A percentile compares a stretch with the other conserved stretches of the same genome.
These are phyloP conservation scores for Phytophthora fragariaefolia DNA, from an alignment of 352 stramenopile genomes.

Conservation along the genomic window DNA sequence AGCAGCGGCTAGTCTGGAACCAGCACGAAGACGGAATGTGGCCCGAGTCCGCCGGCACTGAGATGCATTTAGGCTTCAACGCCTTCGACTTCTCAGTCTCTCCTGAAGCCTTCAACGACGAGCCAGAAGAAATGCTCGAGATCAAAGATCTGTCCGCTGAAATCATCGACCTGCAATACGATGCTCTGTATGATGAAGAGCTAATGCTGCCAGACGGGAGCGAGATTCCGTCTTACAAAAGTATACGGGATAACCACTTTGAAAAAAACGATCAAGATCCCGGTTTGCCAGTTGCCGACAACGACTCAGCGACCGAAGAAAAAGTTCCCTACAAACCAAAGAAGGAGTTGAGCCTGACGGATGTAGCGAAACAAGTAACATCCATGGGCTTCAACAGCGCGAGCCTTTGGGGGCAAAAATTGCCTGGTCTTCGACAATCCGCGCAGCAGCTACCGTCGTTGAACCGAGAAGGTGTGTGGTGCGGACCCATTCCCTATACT, in stretches of 20 bases:
- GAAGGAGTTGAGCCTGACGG: neutral
- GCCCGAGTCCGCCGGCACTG: slow-evolving; percentile 17
- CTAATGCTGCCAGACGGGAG: neutral
- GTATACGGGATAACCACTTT: neutral
- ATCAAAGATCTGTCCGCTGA: neutral
- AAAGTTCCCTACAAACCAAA: neutral
- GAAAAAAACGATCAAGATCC: neutral
- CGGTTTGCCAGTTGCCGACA: neutral
- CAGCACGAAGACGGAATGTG: slow-evolving; percentile 32
- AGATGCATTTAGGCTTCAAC: slow-evolving; percentile 39
- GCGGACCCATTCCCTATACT: neutral
- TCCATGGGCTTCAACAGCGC: slow-evolving; percentile 10
- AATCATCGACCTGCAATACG: neutral
- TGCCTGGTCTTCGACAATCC: slow-evolving; percentile 8
- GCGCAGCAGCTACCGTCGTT: slow-evolving; percentile 29
- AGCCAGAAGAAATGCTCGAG: neutral
- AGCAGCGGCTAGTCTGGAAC: slow-evolving; percentile 12
- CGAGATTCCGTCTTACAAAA: neutral
- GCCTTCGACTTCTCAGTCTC: slow-evolving; percentile 45
- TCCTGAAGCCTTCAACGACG: slow-evolving; percentile 38
- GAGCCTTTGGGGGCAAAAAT: slow-evolving; percentile 40
- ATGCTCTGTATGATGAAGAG: neutral
- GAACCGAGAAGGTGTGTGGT: slow-evolving; percentile 23
- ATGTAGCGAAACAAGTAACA: slow-evolving; percentile 11
- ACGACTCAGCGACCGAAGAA: neutral